Percentiles rank a stretch among this genome's conserved stretches.
Evolutionary conservation across 2,329 filamentous ascomycete species (phyloP).

Genomic region (Diaporthe capsici): DNA sequence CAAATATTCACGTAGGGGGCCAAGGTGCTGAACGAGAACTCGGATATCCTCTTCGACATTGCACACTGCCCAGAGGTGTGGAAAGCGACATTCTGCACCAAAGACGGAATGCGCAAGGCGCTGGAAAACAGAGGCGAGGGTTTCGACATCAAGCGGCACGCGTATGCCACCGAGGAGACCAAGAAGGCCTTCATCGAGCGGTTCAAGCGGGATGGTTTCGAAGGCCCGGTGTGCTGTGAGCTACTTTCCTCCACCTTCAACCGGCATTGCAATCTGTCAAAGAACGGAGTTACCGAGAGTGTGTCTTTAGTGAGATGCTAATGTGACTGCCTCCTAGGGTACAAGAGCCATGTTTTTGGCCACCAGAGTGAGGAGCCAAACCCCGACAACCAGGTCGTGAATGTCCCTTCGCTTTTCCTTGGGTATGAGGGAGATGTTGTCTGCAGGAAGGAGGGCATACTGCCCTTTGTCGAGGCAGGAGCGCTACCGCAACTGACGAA

Average conservation of each 20-base stretch:
- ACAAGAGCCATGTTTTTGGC: slow-evolving; percentile 44
- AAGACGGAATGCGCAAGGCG: slow-evolving; percentile 52
- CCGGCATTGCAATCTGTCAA: background rate
- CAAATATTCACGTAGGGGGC: slow-evolving; percentile 44
- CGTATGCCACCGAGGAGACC: slow-evolving; percentile 47
- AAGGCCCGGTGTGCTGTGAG: slow-evolving; percentile 46
- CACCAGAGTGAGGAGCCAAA: slow-evolving; percentile 46
- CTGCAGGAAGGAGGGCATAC: slow-evolving; percentile 45
- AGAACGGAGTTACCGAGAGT: too few relatives aligned
- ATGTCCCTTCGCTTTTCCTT: slow-evolving; percentile 48
- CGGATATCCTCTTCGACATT: slow-evolving; percentile 54
- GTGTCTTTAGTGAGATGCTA: background rate
- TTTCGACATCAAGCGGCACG: slow-evolving; percentile 44
- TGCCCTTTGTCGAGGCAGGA: slow-evolving; percentile 43
- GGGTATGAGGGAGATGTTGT: slow-evolving; percentile 48
- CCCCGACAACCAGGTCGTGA: slow-evolving; percentile 42
- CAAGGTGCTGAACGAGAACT: slow-evolving; percentile 53
- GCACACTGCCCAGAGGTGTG: slow-evolving; percentile 52
- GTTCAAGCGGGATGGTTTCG: slow-evolving; percentile 48
- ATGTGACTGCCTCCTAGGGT: slow-evolving; percentile 37
- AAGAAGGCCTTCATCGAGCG: slow-evolving; percentile 48
- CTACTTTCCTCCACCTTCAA: background rate
- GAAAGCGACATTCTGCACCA: slow-evolving; percentile 54
- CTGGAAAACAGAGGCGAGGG: slow-evolving; percentile 44
- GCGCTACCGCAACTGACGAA: slow-evolving; percentile 47